A percentile compares a stretch with the other conserved stretches of the same genome.
phyloP scores from a whole-genome alignment of 148 eudicot species.

The Diospyros kaki region DNA sequence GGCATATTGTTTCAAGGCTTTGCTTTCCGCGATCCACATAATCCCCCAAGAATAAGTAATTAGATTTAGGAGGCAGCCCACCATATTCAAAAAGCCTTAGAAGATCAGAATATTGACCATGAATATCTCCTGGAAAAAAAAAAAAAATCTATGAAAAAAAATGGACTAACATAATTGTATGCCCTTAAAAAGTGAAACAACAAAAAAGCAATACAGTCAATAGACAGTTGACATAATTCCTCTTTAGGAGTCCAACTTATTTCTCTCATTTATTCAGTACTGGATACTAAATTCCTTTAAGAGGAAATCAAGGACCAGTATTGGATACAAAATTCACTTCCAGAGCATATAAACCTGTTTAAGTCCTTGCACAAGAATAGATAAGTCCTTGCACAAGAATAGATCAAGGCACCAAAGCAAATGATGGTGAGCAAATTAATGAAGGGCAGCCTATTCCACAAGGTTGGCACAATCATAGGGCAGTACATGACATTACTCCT shows the following conservation, averaged over 20 bases:
- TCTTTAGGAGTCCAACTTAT: too few species aligned
- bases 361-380: not conserved
- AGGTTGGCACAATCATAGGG: not conserved
- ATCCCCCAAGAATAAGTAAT: conserved; percentile 3
- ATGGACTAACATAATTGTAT: too few species aligned
- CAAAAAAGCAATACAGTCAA: too few species aligned
- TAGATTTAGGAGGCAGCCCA: not conserved
- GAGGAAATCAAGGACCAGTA: not conserved
- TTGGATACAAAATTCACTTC: not conserved
- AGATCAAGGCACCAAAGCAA: not conserved
- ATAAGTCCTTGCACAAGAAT: not conserved
- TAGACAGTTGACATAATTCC: too few species aligned
- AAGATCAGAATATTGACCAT: conserved; percentile 1
- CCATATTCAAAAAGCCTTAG: conserved; percentile 7
- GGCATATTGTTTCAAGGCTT: conserved; percentile 1
- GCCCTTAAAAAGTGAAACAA: too few species aligned
- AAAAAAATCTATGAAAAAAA: too few species aligned
- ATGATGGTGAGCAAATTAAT: not conserved
- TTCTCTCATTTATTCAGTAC: too few species aligned
- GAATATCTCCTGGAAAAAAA: conserved; percentile 3
- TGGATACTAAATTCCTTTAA: too few species aligned
- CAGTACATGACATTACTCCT: too few species aligned
- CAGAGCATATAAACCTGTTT: not conserved
- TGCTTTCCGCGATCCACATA: conserved; percentile 7
- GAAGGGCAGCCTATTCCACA: not conserved